phyloP scores from a whole-genome alignment of 2,329 filamentous ascomycete genomes.

The Pseudopyricularia cyperi region DNA sequence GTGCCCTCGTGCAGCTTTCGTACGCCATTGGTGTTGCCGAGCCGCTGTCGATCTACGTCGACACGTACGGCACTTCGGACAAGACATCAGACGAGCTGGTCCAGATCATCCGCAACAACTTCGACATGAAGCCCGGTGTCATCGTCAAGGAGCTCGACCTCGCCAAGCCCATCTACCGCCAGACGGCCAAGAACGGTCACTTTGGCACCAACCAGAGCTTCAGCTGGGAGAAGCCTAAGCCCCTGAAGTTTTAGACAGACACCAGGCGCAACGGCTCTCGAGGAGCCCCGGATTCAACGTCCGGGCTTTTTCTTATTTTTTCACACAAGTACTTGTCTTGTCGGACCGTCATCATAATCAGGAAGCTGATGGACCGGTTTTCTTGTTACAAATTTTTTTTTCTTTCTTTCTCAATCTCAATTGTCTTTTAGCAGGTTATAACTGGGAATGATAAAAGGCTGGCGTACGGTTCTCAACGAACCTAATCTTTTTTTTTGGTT shows the following conservation, averaged over 20 bases:
- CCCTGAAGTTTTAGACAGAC: slow-evolving; percentile 67
- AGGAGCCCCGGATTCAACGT: slow-evolving; percentile 17
- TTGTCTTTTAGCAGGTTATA: slow-evolving; percentile 3
- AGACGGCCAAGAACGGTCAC: slow-evolving; percentile 99
- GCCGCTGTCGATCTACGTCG: slow-evolving; percentile 95
- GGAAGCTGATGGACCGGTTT: slow-evolving; percentile 3
- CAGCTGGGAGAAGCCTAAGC: slow-evolving; percentile 97
- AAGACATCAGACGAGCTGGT: slow-evolving; percentile 89
- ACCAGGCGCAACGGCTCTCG: not conserved
- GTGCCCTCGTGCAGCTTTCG: slow-evolving; percentile 91
- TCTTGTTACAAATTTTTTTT: slow-evolving; percentile 7
- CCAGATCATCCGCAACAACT: slow-evolving; percentile 88
- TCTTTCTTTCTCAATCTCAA: slow-evolving; percentile 8
- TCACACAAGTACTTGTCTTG: slow-evolving; percentile 1
- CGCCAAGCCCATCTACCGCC: slow-evolving; percentile 90
- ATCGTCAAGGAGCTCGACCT: slow-evolving; percentile 97
- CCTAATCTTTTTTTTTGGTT: slow-evolving; percentile 12
- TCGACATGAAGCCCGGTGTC: slow-evolving; percentile 94
- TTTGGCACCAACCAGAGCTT: slow-evolving; percentile 95
- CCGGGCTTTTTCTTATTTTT: slow-evolving; percentile 9
- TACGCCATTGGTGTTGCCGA: slow-evolving; percentile 99
- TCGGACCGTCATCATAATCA: not conserved
- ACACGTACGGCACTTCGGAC: slow-evolving; percentile 88
- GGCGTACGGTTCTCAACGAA: slow-evolving; percentile 24
- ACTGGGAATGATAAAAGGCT: slow-evolving; percentile 4